These are phyloP conservation scores for Neonectria neomacrospora DNA, from an alignment of 2,329 filamentous ascomycete genomes.

Conservation along the genomic window DNA sequence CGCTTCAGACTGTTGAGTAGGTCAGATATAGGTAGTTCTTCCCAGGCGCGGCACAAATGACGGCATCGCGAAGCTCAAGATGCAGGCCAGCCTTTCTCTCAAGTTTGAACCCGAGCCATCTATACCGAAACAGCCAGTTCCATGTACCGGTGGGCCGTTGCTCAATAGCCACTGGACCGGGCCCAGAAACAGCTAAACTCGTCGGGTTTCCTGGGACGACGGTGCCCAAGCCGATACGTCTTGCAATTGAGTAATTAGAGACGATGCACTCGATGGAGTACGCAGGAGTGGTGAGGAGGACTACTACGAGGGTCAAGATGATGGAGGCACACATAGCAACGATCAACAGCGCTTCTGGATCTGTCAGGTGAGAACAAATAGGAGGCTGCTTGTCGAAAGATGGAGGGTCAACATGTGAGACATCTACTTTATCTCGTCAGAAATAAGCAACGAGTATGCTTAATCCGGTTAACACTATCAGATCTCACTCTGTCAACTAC, in stretches of 20 bases:
- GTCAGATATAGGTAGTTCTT: neutral
- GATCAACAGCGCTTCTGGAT: neutral
- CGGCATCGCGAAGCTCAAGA: neutral
- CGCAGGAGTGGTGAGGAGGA: neutral
- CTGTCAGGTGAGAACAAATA: neutral
- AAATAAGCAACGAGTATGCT: neutral
- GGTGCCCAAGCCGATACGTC: neutral
- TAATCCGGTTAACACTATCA: neutral
- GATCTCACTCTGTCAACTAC: neutral
- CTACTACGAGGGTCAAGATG: neutral
- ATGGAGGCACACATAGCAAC: neutral
- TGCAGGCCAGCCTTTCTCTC: neutral
- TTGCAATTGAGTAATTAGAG: neutral
- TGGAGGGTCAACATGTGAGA: neutral
- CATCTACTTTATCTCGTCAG: neutral
- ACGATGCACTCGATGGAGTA: neutral
- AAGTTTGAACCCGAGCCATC: neutral
- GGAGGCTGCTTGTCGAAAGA: neutral
- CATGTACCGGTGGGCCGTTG: neutral
- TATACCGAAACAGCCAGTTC: slow-evolving; percentile 2
- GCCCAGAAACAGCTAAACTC: neutral
- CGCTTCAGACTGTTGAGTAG: neutral
- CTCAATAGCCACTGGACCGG: neutral
- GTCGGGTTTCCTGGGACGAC: neutral
- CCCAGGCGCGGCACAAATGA: neutral